Base-by-base conservation (phyloP, 2,329 filamentous ascomycete genomes). In the Penicillium digitatum region DNA sequence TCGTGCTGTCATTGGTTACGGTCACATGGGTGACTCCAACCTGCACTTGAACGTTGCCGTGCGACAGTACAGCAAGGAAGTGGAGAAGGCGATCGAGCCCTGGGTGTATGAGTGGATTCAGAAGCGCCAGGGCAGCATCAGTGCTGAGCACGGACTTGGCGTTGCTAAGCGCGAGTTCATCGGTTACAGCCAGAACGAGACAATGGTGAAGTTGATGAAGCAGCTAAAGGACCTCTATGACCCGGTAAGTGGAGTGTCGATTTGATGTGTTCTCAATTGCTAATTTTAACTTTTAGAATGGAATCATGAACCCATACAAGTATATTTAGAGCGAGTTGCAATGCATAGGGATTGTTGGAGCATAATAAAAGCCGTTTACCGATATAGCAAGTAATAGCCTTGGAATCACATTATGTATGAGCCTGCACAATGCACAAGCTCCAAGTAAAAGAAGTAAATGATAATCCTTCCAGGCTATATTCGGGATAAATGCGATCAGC, bases 281-380 rank as follows among this genome's bases (percentile, higher is more conserved):
- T 68, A 62, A 69, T 55, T 18, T 52, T 18, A 42, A 7, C 55
- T 18, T 1, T 31, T 64, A 95, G 90, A 96, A 96, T 65, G 92
- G 91, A 45, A 97, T 97, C 75, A 95, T 97, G 90, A 97, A 96
- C 76, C 93, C 93, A 0, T 97, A 97, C 80, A 97, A 97, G 77
- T 97, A 96, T 73, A 88, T 97, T 46, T 76, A 70, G 59, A 62
- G 31, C 37, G n/a, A 12, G 32, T 34, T 26, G 49, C 44, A 26
- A 29, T 44, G 18, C 34, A 14, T 34, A 46, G 35, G 26, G 26
- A 39, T 47, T 32, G 47, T 32, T 12, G 42, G 7, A 32, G 42
- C 26, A 39, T 35, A 48, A 42, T 18, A 48, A 42, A 32, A 39
- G 24, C 11, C 27, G 10, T 22, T 7, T n/a, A 24, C 34, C 18